Evolutionary conservation across 768 basidiomycete genomes (phyloP), one percentile per base, ranked within the genome.

Genomic region (Tricholoma hemisulphureum): DNA sequence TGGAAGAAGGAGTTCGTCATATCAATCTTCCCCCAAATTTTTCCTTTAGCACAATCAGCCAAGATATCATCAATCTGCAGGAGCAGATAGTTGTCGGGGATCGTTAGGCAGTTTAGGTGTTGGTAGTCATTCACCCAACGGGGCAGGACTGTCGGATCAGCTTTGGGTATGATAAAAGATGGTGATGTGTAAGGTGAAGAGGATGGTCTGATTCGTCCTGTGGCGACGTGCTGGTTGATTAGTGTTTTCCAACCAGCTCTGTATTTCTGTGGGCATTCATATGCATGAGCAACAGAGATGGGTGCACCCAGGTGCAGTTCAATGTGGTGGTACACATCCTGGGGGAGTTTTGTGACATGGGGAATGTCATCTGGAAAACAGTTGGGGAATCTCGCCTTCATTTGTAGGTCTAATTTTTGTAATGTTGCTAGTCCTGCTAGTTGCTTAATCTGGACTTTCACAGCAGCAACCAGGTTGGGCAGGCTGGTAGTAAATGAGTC

Each of bases 111-210:
- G 52, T 76, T 76, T 0, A 76, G 41, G 10, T 59, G 45, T 0
- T 69, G 48, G 50, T 66, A 75, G 18, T 75, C 71, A 49, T 70
- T 72, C 0, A 77, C 71, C 73, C 71, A 75, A 0, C 66, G 63
- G 0, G 70, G 75, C 16, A 72, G 26, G 0, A 61, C 73, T 0
- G 64, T 61, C 0, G 57, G 55, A 45, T 74, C 69, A 0, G 64
- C n/a, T 51, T 73, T 75, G 0, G 68, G 73, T 1, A 78, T 71
- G 2, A 78, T 64, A 53, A 77, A 79, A 0, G 70, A 67, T 0
- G 74, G 77, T 0, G 71, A 80, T 0, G 71, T 66, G 56, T 65
- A 71, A 4, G 52, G 50, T 0, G 70, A 71, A 1, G 51, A 53
- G 0, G 72, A 76, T 0, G 69, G 69, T 0, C 65, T 57, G 0